Base-by-base conservation (phyloP, 2,329 filamentous ascomycete species). In the Hypoxylon sp. region DNA sequence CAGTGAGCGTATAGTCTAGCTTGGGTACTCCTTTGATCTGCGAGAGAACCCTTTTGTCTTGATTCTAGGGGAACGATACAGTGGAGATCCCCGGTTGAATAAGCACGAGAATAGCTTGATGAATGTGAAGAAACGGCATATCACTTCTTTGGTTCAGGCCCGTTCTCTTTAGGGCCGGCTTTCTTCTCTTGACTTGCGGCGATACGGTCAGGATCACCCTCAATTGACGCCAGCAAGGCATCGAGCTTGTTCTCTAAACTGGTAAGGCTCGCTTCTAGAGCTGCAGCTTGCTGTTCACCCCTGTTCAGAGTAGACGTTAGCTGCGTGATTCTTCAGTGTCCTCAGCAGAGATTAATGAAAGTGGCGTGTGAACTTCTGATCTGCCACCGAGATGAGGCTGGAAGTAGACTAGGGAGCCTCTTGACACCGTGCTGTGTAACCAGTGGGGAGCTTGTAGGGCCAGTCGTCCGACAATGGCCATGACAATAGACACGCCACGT, bases 161-260 rank as follows among this genome's bases (percentile, higher is more conserved):
- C 64, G 11, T 60, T 42, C 40, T 57, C 53, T 44, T 51, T 40
- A 7, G 42, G 14, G n/a, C 46, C 50, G 54, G 37, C 25, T 17
- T 44, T 42, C 31, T 64, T 54, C 48, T 13, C 63, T 40, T 55
- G 40, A 48, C 14, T 13, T 40, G 17, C 42, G 37, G 51, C 53
- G 30, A 27, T 13, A 7, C 54, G 27, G 14, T 46, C 61, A 48
- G 58, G 35, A 6, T 54, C 65, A 13, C 48, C 66, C 53, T 79
- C 78, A 37, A 79, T 67, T 13, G 75, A 74, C 42, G 76, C 77
- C 17, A 79, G 66, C n/a, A 79, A 62, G 14, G 75, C 77, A 59
- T 79, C 77, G 20, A 79, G 76, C 54, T 74, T 79, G 66, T 61
- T 74, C 64, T 79, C 77, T 11, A 79, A 71, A 42, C 61, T 76